Conservation (phyloP, 495 filamentous ascomycete species). For the Opeltia flavorubescens region DNA sequence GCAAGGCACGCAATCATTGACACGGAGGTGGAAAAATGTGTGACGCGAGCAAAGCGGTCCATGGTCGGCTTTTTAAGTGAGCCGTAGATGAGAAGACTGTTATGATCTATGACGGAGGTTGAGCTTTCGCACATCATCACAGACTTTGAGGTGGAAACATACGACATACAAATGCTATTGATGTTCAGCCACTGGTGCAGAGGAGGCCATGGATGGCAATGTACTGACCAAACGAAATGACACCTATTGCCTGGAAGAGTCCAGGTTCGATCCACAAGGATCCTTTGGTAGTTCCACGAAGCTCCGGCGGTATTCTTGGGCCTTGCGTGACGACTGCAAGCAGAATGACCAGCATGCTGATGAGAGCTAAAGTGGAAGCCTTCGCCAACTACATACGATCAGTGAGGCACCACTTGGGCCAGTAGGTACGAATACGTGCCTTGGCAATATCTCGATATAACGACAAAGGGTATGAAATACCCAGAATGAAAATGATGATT, state of each 20-base stretch:
- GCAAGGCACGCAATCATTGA: conserved; percentile 79
- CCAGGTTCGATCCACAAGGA: conserved; percentile 64
- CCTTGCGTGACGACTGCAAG: conserved; percentile 81
- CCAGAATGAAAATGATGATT: conserved; percentile 72
- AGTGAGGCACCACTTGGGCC: conserved; percentile 11
- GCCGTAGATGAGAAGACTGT: conserved; percentile 92
- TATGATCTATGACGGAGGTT: conserved; percentile 49
- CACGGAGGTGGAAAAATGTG: conserved; percentile 78
- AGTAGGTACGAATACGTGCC: conserved; percentile 31
- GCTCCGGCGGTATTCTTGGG: conserved; percentile 50
- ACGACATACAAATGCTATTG: conserved; percentile 73
- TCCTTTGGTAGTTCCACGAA: conserved; percentile 51
- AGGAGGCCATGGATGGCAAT: background rate
- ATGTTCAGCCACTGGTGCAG: conserved; percentile 21
- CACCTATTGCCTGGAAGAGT: conserved; percentile 88
- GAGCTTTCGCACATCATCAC: background rate
- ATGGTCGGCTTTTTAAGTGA: conserved; percentile 87
- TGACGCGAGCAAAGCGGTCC: conserved; percentile 82
- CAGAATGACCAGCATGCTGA: conserved; percentile 85
- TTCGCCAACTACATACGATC: conserved; percentile 60
- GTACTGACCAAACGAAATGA: conserved; percentile 82
- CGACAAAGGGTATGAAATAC: conserved; percentile 82
- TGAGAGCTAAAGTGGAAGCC: conserved; percentile 78
- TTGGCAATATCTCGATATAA: conserved; percentile 96
- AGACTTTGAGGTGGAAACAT: conserved; percentile 18